These are phyloP conservation scores for Hymenoscyphus linearis DNA, from an alignment of 2,329 filamentous ascomycete species.

Conservation along the genomic window DNA sequence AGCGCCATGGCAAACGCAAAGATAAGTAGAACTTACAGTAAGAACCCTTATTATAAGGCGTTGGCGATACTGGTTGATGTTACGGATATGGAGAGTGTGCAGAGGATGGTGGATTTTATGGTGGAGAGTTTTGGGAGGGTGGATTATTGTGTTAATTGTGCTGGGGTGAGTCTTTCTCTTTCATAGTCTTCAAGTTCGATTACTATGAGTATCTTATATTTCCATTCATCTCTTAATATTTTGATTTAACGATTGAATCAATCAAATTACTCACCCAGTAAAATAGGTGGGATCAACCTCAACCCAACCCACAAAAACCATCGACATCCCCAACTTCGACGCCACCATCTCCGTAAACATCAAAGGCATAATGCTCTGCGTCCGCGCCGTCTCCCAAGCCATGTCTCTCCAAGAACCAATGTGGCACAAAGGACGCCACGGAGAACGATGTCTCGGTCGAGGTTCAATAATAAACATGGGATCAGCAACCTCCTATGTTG, in stretches of 20 bases:
- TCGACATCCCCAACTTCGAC: slow-evolving; percentile 21
- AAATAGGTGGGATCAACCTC: slow-evolving; percentile 1
- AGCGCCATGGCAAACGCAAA: slow-evolving; percentile 19
- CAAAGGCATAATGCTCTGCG: slow-evolving; percentile 31
- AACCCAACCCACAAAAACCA: slow-evolving; percentile 18
- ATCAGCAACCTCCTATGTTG: slow-evolving; percentile 36
- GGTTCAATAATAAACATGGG: slow-evolving; percentile 57
- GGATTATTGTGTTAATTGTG: slow-evolving; percentile 50
- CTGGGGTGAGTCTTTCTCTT: slow-evolving; percentile 23
- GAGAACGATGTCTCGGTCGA: slow-evolving; percentile 10
- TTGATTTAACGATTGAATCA: too few species aligned
- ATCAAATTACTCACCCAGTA: too few species aligned
- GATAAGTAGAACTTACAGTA: slow-evolving; percentile 25
- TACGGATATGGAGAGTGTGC: slow-evolving; percentile 17
- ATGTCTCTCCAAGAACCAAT: slow-evolving; percentile 13
- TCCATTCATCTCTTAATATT: too few species aligned
- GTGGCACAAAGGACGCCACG: slow-evolving; percentile 6
- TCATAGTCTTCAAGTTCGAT: neutral
- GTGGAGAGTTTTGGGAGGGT: slow-evolving; percentile 44
- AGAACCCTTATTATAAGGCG: slow-evolving; percentile 22
- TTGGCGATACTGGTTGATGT: slow-evolving; percentile 28
- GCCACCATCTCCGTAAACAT: slow-evolving; percentile 33
- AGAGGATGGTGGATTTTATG: slow-evolving; percentile 29
- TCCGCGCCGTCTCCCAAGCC: slow-evolving; percentile 29
- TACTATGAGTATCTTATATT: neutral